These are phyloP conservation scores for Lactarius deliciosus DNA, from an alignment of 768 basidiomycete species.

Conservation along the genomic window DNA sequence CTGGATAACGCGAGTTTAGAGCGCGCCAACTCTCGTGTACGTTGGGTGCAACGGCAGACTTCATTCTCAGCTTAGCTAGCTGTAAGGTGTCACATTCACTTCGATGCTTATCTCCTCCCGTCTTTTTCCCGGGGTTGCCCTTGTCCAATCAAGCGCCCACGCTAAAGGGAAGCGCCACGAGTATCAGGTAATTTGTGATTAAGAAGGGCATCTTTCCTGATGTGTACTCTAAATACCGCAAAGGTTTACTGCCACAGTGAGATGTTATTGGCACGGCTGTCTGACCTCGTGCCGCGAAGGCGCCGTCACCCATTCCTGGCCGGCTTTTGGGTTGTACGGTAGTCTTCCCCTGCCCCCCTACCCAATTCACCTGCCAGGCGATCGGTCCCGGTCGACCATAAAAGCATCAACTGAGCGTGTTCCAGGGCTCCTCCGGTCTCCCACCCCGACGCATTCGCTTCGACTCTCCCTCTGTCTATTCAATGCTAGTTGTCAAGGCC, in stretches of 20 bases:
- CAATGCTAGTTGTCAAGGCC: constrained; percentile 33
- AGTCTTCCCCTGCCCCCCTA: constrained; percentile 16
- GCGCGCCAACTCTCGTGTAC: background rate
- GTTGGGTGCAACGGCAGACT: constrained; percentile 19
- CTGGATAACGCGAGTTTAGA: constrained; percentile 23
- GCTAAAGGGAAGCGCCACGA: constrained; percentile 17
- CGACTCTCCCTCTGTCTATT: constrained; percentile 17
- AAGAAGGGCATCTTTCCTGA: constrained; percentile 17
- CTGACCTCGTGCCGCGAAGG: constrained; percentile 27
- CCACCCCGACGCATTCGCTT: constrained; percentile 18
- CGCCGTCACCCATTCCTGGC: constrained; percentile 19
- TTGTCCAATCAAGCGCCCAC: constrained; percentile 13
- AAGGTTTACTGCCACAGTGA: constrained; percentile 20
- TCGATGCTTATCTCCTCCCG: constrained; percentile 18
- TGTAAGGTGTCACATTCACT: background rate
- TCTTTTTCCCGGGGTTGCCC: constrained; percentile 5
- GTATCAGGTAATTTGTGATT: constrained; percentile 27
- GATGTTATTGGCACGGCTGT: constrained; percentile 16
- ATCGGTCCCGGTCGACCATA: constrained; percentile 26
- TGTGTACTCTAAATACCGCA: constrained; percentile 20
- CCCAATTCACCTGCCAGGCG: constrained; percentile 28
- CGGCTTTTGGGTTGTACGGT: constrained; percentile 13
- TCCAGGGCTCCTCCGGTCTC: constrained; percentile 26
- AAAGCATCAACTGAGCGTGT: constrained; percentile 27
- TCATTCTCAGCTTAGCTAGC: constrained; percentile 12